These are phyloP conservation scores for Lactifluus subvellereus DNA, from an alignment of 768 basidiomycete genomes.

Conservation along the genomic window DNA sequence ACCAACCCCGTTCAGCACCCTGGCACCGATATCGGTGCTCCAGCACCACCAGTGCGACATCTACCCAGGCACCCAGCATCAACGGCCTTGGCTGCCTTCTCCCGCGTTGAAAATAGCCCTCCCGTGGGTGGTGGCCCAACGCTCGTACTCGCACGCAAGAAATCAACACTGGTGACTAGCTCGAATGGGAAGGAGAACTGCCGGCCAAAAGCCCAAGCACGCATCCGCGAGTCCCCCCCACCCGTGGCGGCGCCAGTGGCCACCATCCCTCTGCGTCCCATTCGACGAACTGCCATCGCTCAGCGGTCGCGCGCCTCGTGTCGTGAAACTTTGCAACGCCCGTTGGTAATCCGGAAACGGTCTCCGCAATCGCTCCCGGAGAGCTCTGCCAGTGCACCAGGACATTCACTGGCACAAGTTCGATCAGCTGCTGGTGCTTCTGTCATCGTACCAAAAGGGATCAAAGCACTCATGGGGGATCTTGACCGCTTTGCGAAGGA, in stretches of 20 bases:
- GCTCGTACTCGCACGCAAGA: not conserved
- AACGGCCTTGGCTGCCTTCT: not conserved
- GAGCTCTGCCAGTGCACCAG: not conserved
- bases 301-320: not conserved
- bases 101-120: not conserved
- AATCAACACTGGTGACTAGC: not conserved
- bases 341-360: slow-evolving; percentile 2
- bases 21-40: not conserved
- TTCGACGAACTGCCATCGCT: not conserved
- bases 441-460: slow-evolving; percentile 1
- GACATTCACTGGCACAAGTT: not conserved
- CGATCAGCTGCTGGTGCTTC: not conserved
- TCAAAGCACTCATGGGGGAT: slow-evolving; percentile 12
- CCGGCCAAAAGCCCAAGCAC: not conserved
- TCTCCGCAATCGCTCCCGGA: not conserved
- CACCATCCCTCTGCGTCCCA: not conserved
- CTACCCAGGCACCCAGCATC: not conserved
- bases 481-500: slow-evolving; percentile 16
- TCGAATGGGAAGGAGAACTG: slow-evolving; percentile 13
- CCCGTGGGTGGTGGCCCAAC: not conserved
- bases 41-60: not conserved
- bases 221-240: not conserved
- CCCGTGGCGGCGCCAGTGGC: not conserved
- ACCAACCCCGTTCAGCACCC: not conserved
- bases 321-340: not conserved